These are phyloP conservation scores for Candida coquimbonensis DNA, from an alignment of 805 yeast species.

Conservation along the genomic window DNA sequence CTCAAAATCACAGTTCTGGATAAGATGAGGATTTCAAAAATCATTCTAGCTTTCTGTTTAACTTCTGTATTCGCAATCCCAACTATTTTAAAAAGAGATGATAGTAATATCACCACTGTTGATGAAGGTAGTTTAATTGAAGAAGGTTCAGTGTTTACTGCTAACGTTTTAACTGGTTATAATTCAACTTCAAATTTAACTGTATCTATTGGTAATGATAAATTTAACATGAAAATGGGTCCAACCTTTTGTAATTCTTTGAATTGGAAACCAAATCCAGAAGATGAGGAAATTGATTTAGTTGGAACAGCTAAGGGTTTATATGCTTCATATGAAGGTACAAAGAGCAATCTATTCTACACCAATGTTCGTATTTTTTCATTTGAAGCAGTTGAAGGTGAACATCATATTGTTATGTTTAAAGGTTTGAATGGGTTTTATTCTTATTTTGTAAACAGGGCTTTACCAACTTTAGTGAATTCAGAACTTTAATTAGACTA, in stretches of 20 bases:
- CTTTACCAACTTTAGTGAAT: conserved; percentile 1
- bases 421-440: conserved; percentile 2
- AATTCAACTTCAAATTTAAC: not conserved
- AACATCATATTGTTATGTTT: conserved; percentile 3
- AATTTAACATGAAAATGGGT: conserved; percentile 2
- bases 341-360: not conserved
- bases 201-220: conserved; percentile 2
- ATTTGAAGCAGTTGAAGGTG: conserved; percentile 4
- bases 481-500: conserved; percentile 2
- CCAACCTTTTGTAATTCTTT: not conserved
- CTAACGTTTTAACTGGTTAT: not conserved
- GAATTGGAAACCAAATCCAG: not conserved
- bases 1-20: too few species aligned
- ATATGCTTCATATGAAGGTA: conserved; percentile 2
- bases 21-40: too few species aligned
- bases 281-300: conserved; percentile 1
- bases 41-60: too few species aligned
- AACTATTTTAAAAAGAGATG: not conserved
- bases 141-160: not conserved
- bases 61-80: not conserved
- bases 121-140: not conserved
- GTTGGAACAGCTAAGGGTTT: conserved; percentile 1
- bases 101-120: not conserved
- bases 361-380: conserved; percentile 1
- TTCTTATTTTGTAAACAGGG: conserved; percentile 2